A percentile compares a stretch with the other conserved stretches of the same genome.
Evolutionary conservation across 495 filamentous ascomycete species (phyloP).

Genomic region (Xylaria cubensis): DNA sequence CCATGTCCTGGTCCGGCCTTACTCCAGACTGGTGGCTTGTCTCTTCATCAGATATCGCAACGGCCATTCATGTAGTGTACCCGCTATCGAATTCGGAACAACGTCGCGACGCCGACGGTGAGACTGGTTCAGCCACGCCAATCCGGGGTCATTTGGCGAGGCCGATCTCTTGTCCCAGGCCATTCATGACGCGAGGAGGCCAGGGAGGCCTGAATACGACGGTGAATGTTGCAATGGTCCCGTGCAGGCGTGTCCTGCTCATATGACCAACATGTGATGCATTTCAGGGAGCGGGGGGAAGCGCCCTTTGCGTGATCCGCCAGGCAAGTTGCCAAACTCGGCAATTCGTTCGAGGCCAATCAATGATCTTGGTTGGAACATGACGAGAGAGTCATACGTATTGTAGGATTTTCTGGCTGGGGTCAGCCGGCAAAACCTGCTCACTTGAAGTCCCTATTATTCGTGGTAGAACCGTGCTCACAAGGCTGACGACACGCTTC

Average conservation of each 20-base stretch:
- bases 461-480: slow-evolving; percentile 16
- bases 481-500: background rate
- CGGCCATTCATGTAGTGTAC: background rate
- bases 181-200: no score
- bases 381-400: slow-evolving; percentile 14
- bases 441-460: background rate
- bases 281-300: background rate
- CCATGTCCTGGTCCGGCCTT: slow-evolving; percentile 14
- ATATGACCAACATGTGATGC: background rate
- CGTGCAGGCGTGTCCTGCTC: background rate
- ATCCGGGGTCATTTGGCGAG: slow-evolving; percentile 16
- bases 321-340: slow-evolving; percentile 4
- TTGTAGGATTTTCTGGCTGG: background rate
- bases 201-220: background rate
- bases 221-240: background rate
- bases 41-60: background rate
- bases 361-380: background rate
- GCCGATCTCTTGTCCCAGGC: slow-evolving; percentile 5
- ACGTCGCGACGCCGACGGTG: background rate
- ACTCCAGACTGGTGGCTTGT: background rate
- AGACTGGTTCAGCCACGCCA: slow-evolving; percentile 7
- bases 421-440: slow-evolving; percentile 11
- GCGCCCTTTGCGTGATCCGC: background rate
- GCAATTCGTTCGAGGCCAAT: slow-evolving; percentile 1
- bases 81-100: background rate